A percentile compares a stretch with the other conserved stretches of the same genome.
These are phyloP conservation scores for Scedosporium apiospermum DNA, from an alignment of 2,329 filamentous ascomycete genomes.

Conservation along the genomic window DNA sequence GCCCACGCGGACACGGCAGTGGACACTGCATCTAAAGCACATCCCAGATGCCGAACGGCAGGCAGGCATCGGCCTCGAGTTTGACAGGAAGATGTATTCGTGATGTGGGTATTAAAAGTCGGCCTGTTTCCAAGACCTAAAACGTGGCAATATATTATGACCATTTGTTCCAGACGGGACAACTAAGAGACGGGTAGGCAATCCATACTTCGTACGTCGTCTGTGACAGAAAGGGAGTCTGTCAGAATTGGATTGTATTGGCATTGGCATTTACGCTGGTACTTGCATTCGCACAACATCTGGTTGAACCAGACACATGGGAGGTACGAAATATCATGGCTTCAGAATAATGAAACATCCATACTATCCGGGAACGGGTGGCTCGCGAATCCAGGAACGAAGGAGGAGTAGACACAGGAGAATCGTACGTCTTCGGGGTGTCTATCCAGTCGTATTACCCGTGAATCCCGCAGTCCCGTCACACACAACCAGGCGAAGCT, in stretches of 20 bases:
- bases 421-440: background rate
- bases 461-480: background rate
- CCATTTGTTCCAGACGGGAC: background rate
- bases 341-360: constrained; percentile 1
- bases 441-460: background rate
- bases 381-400: background rate
- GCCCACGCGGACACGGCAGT: background rate
- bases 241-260: too few relatives aligned
- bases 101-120: too few relatives aligned
- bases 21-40: background rate
- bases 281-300: background rate
- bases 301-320: constrained; percentile 10
- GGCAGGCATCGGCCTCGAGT: background rate
- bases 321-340: constrained; percentile 3
- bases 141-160: background rate
- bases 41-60: background rate
- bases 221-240: too few relatives aligned
- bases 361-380: background rate
- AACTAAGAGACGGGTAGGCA: background rate
- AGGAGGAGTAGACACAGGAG: background rate
- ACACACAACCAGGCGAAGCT: too few relatives aligned
- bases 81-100: background rate
- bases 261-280: too few relatives aligned
- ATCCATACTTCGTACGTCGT: background rate
- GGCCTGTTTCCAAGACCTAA: background rate